phyloP scores from a whole-genome alignment of 306 rosid genomes.

The Cucurbita pepo region DNA sequence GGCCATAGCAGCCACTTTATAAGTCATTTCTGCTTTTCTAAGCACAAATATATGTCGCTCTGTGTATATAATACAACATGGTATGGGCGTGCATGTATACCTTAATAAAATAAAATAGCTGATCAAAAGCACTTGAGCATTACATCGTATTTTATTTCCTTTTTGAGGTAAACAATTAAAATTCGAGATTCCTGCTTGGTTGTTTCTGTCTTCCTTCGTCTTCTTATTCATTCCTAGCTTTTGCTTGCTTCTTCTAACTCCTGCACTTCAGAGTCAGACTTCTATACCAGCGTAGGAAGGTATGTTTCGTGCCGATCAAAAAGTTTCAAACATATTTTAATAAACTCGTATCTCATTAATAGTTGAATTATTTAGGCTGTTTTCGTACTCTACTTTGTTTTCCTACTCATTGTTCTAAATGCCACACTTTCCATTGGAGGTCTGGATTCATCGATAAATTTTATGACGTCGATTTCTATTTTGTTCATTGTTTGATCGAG shows the following conservation, averaged over 20 bases:
- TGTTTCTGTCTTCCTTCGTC: background rate
- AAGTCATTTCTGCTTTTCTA: background rate
- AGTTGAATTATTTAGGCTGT: background rate
- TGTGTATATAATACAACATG: background rate
- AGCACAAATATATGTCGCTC: background rate
- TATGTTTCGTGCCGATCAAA: background rate
- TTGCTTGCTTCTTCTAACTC: background rate
- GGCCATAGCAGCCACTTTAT: background rate
- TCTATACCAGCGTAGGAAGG: background rate
- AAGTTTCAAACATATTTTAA: background rate
- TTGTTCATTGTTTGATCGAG: slow-evolving; percentile 34
- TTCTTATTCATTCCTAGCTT: background rate
- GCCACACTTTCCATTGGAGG: background rate
- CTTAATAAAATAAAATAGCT: background rate
- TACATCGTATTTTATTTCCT: slow-evolving; percentile 5
- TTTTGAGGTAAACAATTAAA: background rate
- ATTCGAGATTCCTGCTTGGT: background rate
- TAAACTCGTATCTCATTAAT: background rate
- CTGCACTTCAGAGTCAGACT: background rate
- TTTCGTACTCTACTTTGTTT: background rate
- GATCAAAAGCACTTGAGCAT: background rate
- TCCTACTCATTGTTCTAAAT: background rate
- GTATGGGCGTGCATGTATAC: background rate
- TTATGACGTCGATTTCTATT: background rate
- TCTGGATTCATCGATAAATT: background rate